Evolutionary conservation across 2,329 filamentous ascomycete species (phyloP).

Genomic region (Colletotrichum lindemuthianum): DNA sequence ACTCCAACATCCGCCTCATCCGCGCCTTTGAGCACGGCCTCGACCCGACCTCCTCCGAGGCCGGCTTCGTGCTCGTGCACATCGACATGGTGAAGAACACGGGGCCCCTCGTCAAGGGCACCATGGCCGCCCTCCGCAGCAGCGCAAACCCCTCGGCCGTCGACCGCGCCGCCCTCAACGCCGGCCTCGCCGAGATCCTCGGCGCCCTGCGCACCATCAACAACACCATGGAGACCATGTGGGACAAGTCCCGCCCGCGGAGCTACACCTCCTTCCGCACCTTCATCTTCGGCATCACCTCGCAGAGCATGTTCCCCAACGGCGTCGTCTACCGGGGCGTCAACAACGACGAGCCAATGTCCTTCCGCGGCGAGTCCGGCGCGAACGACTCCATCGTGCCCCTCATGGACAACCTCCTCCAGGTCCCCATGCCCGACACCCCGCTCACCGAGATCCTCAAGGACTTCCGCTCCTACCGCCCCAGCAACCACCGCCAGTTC

Average conservation of each 20-base stretch:
- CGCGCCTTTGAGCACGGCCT: conserved; percentile 92
- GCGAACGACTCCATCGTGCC: conserved; percentile 97
- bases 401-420: conserved; percentile 85
- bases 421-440: conserved; percentile 88
- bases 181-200: conserved; percentile 69
- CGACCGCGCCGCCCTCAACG: conserved; percentile 64
- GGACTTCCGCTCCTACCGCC: conserved; percentile 90
- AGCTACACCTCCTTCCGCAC: conserved; percentile 92
- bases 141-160: conserved; percentile 44
- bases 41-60: conserved; percentile 87
- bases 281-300: conserved; percentile 96
- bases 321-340: conserved; percentile 91
- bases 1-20: conserved; percentile 81
- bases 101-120: conserved; percentile 78
- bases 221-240: conserved; percentile 88
- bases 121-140: conserved; percentile 65
- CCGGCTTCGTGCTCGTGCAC: conserved; percentile 95
- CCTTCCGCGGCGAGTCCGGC: conserved; percentile 91
- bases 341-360: conserved; percentile 74
- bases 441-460: conserved; percentile 87
- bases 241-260: conserved; percentile 84
- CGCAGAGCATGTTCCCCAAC: conserved; percentile 92
- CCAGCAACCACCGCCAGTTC: conserved; percentile 88
- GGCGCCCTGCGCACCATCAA: conserved; percentile 76
- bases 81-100: conserved; percentile 95